Conservation (phyloP, 768 basidiomycete species). For the Mrakia blollopis region DNA sequence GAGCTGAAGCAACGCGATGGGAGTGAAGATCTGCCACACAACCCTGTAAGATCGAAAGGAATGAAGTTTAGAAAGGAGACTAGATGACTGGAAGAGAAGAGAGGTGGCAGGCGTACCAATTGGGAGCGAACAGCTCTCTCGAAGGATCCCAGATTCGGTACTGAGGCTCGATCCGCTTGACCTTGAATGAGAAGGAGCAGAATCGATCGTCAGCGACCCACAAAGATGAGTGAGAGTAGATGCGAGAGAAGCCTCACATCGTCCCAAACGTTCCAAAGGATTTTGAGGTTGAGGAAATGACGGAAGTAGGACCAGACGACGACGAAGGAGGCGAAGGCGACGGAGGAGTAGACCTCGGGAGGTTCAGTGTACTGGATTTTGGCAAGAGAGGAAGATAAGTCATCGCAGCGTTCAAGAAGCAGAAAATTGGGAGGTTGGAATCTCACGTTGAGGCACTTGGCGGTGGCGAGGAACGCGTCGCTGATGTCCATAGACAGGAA, state of each 20-base stretch:
- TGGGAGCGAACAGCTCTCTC: constrained; percentile 51
- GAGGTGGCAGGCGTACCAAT: constrained; percentile 53
- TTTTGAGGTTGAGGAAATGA: constrained; percentile 78
- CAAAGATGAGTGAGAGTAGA: background rate
- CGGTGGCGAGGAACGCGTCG: constrained; percentile 75
- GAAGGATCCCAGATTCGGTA: constrained; percentile 11
- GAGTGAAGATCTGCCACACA: constrained; percentile 49
- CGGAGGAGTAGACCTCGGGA: constrained; percentile 16
- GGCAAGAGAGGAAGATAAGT: background rate
- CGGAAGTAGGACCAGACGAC: constrained; percentile 89
- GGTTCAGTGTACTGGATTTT: constrained; percentile 57
- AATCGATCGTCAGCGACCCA: background rate
- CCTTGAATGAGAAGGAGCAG: background rate
- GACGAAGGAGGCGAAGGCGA: constrained; percentile 51
- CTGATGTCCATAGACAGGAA: constrained; percentile 97
- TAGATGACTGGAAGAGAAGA: background rate
- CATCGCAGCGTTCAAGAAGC: background rate
- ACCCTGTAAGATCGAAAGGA: constrained; percentile 47
- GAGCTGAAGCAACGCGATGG: constrained; percentile 67
- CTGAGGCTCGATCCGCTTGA: constrained; percentile 9
- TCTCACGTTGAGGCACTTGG: constrained; percentile 70
- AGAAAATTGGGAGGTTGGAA: background rate
- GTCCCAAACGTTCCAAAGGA: constrained; percentile 79
- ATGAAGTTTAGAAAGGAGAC: background rate
- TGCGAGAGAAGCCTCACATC: constrained; percentile 45